Percentiles rank a stretch among this genome's conserved stretches.
These are phyloP conservation scores for Cudoniella acicularis DNA, from an alignment of 495 filamentous ascomycete species.

Conservation along the genomic window DNA sequence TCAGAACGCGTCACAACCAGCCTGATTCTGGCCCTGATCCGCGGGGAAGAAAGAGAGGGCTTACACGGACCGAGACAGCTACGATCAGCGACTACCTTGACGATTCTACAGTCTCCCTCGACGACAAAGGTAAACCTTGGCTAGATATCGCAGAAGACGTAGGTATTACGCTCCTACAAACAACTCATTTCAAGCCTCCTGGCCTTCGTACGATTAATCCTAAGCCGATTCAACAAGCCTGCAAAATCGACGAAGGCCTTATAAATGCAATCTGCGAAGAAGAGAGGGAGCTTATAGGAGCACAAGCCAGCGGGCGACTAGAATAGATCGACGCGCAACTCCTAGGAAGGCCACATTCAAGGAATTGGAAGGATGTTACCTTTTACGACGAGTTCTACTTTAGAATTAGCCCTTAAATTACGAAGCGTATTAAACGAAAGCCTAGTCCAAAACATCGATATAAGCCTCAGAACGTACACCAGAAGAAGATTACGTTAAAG, in stretches of 20 bases:
- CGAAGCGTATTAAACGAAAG: constrained; percentile 2
- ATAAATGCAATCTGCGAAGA: constrained; percentile 6
- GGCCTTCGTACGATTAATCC: not conserved
- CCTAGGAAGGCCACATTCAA: constrained; percentile 1
- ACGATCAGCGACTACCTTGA: too few species aligned
- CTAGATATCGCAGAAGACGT: not conserved
- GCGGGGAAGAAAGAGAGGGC: too few species aligned
- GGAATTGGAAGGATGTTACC: not conserved
- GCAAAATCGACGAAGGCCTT: not conserved
- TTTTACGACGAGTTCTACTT: constrained; percentile 17
- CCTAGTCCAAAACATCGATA: not conserved
- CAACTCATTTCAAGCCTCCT: too few species aligned
- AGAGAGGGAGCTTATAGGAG: not conserved
- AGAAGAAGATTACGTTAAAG: constrained; percentile 10
- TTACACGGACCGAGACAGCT: too few species aligned
- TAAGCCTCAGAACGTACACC: not conserved
- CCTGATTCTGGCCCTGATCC: too few species aligned
- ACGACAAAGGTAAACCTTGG: not conserved
- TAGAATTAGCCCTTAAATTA: constrained; percentile 7
- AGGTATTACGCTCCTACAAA: not conserved
- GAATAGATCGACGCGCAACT: not conserved
- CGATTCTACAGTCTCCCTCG: not conserved
- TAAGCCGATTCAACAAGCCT: not conserved
- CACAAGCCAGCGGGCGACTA: not conserved
- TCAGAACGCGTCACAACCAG: too few species aligned